Evolutionary conservation across 176 grass and related monocot genomes (phyloP).

Genomic region (Zea luxurians): DNA sequence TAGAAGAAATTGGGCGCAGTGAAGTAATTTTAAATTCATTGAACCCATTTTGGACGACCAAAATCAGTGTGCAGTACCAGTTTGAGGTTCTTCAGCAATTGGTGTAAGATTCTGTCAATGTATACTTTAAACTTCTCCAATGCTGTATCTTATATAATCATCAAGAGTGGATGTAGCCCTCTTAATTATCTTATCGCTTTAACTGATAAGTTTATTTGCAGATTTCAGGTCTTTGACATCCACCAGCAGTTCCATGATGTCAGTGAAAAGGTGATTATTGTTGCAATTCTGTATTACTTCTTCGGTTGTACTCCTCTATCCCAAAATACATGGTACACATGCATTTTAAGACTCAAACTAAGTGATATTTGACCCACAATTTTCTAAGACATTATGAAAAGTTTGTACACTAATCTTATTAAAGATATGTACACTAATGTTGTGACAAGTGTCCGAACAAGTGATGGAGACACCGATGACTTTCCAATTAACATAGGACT

Average conservation of each 20-base stretch:
- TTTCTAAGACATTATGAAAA: not conserved
- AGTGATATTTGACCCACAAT: slow-evolving; percentile 1
- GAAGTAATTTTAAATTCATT: slow-evolving; percentile 85
- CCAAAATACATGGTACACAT: not conserved
- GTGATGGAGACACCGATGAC: no score
- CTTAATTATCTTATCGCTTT: slow-evolving; percentile 31
- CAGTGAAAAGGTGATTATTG: slow-evolving; percentile 66
- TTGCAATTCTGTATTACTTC: slow-evolving; percentile 29
- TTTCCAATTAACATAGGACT: no score
- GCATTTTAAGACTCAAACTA: not conserved
- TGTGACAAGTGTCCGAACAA: no score
- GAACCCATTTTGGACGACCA: slow-evolving; percentile 74
- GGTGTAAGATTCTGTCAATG: slow-evolving; percentile 67
- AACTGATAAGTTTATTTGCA: slow-evolving; percentile 47
- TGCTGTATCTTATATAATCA: slow-evolving; percentile 27
- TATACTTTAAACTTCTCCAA: slow-evolving; percentile 25
- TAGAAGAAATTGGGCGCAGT: slow-evolving; percentile 94
- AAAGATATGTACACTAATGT: no score
- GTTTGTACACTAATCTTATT: no score
- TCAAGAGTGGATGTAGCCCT: slow-evolving; percentile 26
- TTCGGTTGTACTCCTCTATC: not conserved
- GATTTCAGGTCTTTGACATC: slow-evolving; percentile 85
- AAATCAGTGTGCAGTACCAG: slow-evolving; percentile 76
- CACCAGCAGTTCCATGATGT: slow-evolving; percentile 75
- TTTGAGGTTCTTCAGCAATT: slow-evolving; percentile 92